phyloP scores from a whole-genome alignment of 805 yeast genomes.

The Pichia ethanolica region DNA sequence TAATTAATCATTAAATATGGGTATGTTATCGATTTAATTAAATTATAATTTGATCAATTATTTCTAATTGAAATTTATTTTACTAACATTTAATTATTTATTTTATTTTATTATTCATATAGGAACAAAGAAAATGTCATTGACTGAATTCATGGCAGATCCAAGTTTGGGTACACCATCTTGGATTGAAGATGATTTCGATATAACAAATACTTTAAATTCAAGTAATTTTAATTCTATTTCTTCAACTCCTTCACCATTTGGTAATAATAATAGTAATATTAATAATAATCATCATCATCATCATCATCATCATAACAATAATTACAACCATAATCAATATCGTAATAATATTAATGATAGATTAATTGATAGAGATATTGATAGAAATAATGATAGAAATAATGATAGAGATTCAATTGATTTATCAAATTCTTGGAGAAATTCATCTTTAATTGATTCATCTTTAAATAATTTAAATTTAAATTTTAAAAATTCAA shows the following conservation, averaged over 20 bases:
- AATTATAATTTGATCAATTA: too few relatives aligned
- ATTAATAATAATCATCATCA: background rate
- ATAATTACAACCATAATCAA: background rate
- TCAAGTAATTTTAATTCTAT: slow-evolving; percentile 28
- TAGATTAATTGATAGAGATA: too few relatives aligned
- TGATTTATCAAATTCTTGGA: background rate
- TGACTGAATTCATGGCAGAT: slow-evolving; percentile 39
- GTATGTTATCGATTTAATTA: too few relatives aligned
- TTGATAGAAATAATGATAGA: too few relatives aligned
- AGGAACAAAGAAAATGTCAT: slow-evolving; percentile 37
- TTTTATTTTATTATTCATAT: too few relatives aligned
- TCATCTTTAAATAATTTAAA: background rate
- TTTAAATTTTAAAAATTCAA: background rate
- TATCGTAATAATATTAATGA: too few relatives aligned
- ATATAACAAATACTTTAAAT: slow-evolving; percentile 46
- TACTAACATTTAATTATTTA: too few relatives aligned
- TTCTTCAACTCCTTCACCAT: slow-evolving; percentile 8
- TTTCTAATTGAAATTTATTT: too few relatives aligned
- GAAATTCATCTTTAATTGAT: background rate
- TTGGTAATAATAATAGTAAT: background rate
- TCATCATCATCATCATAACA: background rate
- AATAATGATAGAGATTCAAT: too few relatives aligned
- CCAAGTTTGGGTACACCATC: slow-evolving; percentile 34
- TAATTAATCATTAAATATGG: too few relatives aligned
- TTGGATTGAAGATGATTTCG: slow-evolving; percentile 64